These are phyloP conservation scores for Amylostereum areolatum DNA, from an alignment of 1,284 basidiomycete genomes.

Conservation along the genomic window DNA sequence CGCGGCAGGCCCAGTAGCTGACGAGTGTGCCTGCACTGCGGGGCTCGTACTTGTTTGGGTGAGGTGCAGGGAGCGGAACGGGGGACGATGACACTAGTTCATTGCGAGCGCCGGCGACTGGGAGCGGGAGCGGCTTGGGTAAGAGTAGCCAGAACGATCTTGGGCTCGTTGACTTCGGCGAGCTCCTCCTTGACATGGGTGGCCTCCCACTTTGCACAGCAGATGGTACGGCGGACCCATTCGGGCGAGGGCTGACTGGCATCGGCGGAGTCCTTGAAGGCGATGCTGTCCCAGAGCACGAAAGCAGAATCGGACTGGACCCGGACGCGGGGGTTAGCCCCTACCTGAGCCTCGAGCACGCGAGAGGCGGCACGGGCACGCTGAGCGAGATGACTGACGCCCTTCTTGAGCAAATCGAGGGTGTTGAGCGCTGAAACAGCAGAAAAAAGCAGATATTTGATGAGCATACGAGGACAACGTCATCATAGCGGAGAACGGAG, in stretches of 20 bases:
- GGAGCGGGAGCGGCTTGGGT: slow-evolving; percentile 25
- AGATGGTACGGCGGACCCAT: slow-evolving; percentile 76
- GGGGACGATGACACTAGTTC: slow-evolving; percentile 32
- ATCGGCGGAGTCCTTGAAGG: slow-evolving; percentile 30
- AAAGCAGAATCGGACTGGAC: slow-evolving; percentile 77
- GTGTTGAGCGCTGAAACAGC: slow-evolving; percentile 71
- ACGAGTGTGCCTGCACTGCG: slow-evolving; percentile 59
- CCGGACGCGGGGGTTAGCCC: slow-evolving; percentile 68
- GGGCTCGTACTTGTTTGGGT: slow-evolving; percentile 55
- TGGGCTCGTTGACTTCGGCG: slow-evolving; percentile 21
- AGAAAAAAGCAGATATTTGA: neutral
- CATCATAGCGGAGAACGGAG: neutral
- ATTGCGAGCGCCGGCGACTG: slow-evolving; percentile 22
- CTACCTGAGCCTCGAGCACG: slow-evolving; percentile 77
- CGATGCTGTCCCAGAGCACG: slow-evolving; percentile 69
- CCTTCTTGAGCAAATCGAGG: slow-evolving; percentile 92
- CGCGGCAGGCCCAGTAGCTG: slow-evolving; percentile 57
- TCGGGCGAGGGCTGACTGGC: slow-evolving; percentile 48
- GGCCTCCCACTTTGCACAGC: slow-evolving; percentile 70
- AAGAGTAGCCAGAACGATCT: slow-evolving; percentile 57
- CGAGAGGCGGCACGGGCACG: slow-evolving; percentile 80
- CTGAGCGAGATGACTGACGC: slow-evolving; percentile 69
- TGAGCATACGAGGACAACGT: slow-evolving; percentile 5
- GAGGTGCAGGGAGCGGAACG: slow-evolving; percentile 60
- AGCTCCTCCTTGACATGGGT: slow-evolving; percentile 27